Conservation (phyloP, 2,329 filamentous ascomycete genomes). For the Huntiella abstrusa region DNA sequence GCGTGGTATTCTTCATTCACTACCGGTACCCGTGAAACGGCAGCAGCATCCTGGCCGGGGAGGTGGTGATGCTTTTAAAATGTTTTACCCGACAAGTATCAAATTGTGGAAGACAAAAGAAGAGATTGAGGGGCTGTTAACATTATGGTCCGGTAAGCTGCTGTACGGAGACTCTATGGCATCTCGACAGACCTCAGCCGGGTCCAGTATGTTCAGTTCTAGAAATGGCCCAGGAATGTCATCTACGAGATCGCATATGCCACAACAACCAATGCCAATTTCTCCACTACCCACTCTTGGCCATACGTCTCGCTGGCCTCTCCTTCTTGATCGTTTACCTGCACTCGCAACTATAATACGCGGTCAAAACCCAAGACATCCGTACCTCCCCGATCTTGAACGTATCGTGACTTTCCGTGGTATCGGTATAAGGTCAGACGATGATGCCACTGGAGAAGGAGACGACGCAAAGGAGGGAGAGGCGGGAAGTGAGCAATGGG, state of each 20-base stretch:
- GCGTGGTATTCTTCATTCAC: constrained; percentile 63
- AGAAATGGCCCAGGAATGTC: constrained; percentile 21
- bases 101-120: constrained; percentile 72
- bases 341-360: constrained; percentile 56
- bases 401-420: constrained; percentile 50
- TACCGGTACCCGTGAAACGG: constrained; percentile 75
- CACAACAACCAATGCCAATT: too few species aligned
- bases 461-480: constrained; percentile 26
- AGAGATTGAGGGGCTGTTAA: constrained; percentile 57
- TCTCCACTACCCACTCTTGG: constrained; percentile 37
- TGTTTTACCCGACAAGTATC: constrained; percentile 79
- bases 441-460: constrained; percentile 27
- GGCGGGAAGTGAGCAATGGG: constrained; percentile 25
- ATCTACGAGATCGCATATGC: constrained; percentile 12
- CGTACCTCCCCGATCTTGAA: constrained; percentile 39
- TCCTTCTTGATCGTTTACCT: constrained; percentile 71
- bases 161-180: constrained; percentile 32
- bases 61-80: constrained; percentile 49
- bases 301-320: constrained; percentile 48
- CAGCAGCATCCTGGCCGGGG: constrained; percentile 9
- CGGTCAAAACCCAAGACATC: constrained; percentile 12
- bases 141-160: constrained; percentile 45
- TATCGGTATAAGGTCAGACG: constrained; percentile 22
- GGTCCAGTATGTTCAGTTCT: constrained; percentile 30
- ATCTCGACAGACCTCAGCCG: constrained; percentile 15